These are phyloP conservation scores for Scalesia atractyloides DNA, from an alignment of 129 eudicot genomes.

Conservation along the genomic window DNA sequence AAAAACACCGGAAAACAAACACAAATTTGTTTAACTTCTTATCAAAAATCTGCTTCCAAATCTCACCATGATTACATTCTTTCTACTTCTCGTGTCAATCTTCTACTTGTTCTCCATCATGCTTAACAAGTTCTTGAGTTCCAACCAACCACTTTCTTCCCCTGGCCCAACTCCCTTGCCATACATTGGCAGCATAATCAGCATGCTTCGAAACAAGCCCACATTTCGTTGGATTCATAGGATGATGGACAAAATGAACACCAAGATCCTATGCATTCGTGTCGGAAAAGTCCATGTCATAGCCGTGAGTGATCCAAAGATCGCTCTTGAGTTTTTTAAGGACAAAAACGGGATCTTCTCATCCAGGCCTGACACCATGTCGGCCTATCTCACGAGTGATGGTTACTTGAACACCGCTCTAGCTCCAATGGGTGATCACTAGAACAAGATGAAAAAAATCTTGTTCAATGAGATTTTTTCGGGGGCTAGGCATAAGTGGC, in stretches of 20 bases:
- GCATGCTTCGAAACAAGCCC: not conserved
- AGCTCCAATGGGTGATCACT: not conserved
- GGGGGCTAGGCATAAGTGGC: not conserved
- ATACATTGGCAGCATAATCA: not conserved
- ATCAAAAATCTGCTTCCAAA: too few species aligned
- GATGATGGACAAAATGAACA: conserved; percentile 3
- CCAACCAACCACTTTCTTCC: not conserved
- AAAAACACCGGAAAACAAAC: too few species aligned
- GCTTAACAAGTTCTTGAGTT: not conserved
- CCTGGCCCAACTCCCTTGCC: not conserved
- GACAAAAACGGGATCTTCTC: not conserved
- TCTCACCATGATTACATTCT: not conserved
- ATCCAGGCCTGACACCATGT: not conserved
- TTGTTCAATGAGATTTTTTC: not conserved
- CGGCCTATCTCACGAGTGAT: not conserved
- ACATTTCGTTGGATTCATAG: not conserved
- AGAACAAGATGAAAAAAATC: not conserved
- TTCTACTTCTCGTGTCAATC: not conserved
- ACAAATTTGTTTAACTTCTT: too few species aligned
- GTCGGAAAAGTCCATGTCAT: not conserved
- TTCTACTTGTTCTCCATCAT: not conserved
- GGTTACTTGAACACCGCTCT: not conserved
- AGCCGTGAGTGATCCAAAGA: not conserved
- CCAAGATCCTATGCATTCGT: not conserved
- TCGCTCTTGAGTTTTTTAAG: not conserved